phyloP scores from a whole-genome alignment of 2,329 filamentous ascomycete species.

The Neonectria magnoliae region DNA sequence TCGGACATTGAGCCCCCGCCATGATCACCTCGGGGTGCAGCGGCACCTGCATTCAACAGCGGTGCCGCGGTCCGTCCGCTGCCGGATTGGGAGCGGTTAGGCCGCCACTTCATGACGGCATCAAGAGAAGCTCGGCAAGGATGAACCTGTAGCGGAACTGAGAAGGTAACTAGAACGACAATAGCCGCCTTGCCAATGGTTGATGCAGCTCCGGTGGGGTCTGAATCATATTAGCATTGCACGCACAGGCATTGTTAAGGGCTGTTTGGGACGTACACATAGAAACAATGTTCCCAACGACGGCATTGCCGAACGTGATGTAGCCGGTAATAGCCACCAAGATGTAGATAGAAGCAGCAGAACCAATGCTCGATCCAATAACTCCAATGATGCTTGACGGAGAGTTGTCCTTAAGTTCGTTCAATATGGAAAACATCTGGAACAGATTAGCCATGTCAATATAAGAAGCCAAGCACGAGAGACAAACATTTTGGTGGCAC shows the following conservation, averaged over 20 bases:
- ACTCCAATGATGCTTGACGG: conserved; percentile 79
- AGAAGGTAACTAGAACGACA: conserved; percentile 95
- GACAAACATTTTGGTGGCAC: conserved; percentile 91
- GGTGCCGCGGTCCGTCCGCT: conserved; percentile 53
- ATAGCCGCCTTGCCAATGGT: conserved; percentile 96
- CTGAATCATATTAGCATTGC: conserved; percentile 42
- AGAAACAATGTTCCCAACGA: conserved; percentile 91
- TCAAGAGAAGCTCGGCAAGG: conserved; percentile 96
- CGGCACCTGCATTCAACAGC: conserved; percentile 50
- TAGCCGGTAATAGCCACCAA: conserved; percentile 96
- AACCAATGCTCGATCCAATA: conserved; percentile 84
- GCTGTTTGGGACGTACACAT: conserved; percentile 73
- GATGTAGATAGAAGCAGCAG: conserved; percentile 86
- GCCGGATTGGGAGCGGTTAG: conserved; percentile 57
- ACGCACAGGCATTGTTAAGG: too few relatives aligned
- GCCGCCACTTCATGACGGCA: conserved; percentile 93
- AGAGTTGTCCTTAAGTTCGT: conserved; percentile 89
- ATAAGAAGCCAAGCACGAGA: background rate
- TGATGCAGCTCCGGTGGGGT: conserved; percentile 69
- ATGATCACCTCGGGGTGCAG: conserved; percentile 58
- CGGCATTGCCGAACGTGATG: conserved; percentile 89
- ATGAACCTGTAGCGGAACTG: conserved; percentile 93
- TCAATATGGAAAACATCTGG: conserved; percentile 98
- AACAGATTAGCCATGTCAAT: conserved; percentile 3
- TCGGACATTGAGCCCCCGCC: conserved; percentile 78